Evolutionary conservation across 129 eudicot genomes (phyloP), one percentile per base, ranked within the genome.

Genomic region (Flaveria robusta): DNA sequence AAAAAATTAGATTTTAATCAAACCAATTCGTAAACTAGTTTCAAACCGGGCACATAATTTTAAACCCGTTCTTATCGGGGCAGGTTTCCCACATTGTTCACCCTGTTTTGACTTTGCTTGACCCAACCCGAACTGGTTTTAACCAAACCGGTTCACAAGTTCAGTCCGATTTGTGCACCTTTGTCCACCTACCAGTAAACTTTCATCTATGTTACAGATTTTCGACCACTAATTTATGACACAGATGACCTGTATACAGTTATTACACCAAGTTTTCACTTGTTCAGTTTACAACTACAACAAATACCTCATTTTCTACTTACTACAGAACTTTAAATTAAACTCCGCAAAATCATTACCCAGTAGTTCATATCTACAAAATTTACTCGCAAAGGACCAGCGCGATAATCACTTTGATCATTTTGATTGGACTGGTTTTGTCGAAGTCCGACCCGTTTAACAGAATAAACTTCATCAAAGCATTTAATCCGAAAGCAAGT

Each of bases 401-500:
- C 3, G 9, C n/a, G 7, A 18, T 50, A 63, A 20, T 72, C 23
- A 7, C 63, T 47, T 64, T 46, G 62, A 29, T 11, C 47, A 0
- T 19, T 16, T 18, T 29, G 18, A 2, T 29, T 0, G 3, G 64
- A 29, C 18, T 26, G 47, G 46, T n/a, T 9, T 60, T 26, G 9
- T 24, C 59, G 9, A 9, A 43, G 37, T 42, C 55, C 26, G 2
- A 7, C n/a, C 34, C 29, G 43, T 27, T 14, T 20, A 56, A 56
- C 64, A 8, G 46, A 5, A 13, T 16, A 12, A 20, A 24, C 47
- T 43, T 56, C 27, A 10, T 22, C 65, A 3, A 58, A 58, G 73
- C 2, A 16, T 69, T 84, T 65, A 93, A 77, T 94, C 98, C 0
- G 98, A 94, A 77, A 94, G 86, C 81, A 94, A 74, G 78, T 88